Base-by-base conservation (phyloP, 2,329 filamentous ascomycete species). In the Colletotrichum sublineola region DNA sequence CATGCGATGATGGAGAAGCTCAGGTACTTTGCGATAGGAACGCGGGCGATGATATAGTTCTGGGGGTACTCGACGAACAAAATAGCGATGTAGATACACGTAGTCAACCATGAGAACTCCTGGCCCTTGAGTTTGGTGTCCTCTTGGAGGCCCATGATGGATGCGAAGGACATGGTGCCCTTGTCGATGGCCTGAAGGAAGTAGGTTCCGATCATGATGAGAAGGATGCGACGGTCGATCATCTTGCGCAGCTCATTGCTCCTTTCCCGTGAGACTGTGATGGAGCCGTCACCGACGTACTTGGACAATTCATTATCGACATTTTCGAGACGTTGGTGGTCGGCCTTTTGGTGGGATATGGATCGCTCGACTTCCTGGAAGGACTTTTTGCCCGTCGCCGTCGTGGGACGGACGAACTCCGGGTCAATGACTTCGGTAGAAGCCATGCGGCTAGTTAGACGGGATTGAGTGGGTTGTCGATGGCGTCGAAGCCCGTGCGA, bases 71-170 rank as follows among this genome's bases (percentile, higher is more conserved):
- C 92, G 75, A 93, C 91, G 58, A 91, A 81, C 12, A 94, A 83
- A 29, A 93, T 90, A 63, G 89, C 90, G 73, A 94, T 90, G 82
- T 94, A 94, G 75, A 94, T 92, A 84, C 90, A 93, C 15, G 91
- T 93, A 0, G 90, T 92, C 63, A 94, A 83, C 92, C 92, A 94
- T 31, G 86, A 87, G 79, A 90, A 94, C 84, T 93, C 77, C 55
- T 76, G 73, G 66, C 77, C 80, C 6, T 78, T 72, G 38, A 74
- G 46, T 15, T 31, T 81, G 0, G 86, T 84, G 75, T 91, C 87
- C 7, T 83, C 77, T 0, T 82, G 81, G 61, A 92, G 84, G 38
- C 87, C 88, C 89, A 92, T 91, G 78, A 92, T 91, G 56, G 87
- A 88, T 11, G 89, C 88, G 86, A 86, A 92, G 1, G 86, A 89